Evolutionary conservation across 2,329 filamentous ascomycete species (phyloP).

Genomic region (Biscogniauxia mediterranea): DNA sequence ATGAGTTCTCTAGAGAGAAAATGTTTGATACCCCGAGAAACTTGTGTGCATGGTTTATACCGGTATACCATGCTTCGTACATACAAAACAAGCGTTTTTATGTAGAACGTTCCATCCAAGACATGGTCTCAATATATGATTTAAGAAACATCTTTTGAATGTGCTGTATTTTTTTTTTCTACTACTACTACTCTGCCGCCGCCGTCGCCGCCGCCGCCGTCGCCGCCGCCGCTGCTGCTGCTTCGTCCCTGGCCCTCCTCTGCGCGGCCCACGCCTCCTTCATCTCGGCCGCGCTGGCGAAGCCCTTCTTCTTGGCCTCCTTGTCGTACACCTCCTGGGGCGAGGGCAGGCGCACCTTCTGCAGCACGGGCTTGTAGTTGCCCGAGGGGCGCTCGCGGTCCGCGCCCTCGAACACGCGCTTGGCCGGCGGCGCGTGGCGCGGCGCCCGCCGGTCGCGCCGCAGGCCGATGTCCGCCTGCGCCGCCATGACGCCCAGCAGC

Average conservation of each 20-base stretch:
- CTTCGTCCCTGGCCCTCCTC: constrained; percentile 18
- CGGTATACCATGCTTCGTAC: too few relatives aligned
- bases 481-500: constrained; percentile 62
- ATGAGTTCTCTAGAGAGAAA: too few relatives aligned
- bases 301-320: constrained; percentile 62
- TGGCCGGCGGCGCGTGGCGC: constrained; percentile 20
- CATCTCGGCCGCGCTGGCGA: constrained; percentile 48
- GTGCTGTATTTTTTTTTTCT: too few relatives aligned
- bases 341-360: constrained; percentile 47
- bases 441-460: constrained; percentile 16
- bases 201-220: constrained; percentile 37
- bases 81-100: too few relatives aligned
- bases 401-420: constrained; percentile 54
- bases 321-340: constrained; percentile 58
- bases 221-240: constrained; percentile 28
- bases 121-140: too few relatives aligned
- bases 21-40: too few relatives aligned
- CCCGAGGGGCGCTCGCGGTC: constrained; percentile 50
- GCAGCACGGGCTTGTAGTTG: constrained; percentile 54
- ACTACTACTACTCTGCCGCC: constrained; percentile 8
- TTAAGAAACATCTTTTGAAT: too few relatives aligned
- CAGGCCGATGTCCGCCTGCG: constrained; percentile 32
- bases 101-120: too few relatives aligned
- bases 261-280: constrained; percentile 24
- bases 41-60: too few relatives aligned